phyloP scores from a whole-genome alignment of 345 rosid species.

The Schrenkiella parvula region DNA sequence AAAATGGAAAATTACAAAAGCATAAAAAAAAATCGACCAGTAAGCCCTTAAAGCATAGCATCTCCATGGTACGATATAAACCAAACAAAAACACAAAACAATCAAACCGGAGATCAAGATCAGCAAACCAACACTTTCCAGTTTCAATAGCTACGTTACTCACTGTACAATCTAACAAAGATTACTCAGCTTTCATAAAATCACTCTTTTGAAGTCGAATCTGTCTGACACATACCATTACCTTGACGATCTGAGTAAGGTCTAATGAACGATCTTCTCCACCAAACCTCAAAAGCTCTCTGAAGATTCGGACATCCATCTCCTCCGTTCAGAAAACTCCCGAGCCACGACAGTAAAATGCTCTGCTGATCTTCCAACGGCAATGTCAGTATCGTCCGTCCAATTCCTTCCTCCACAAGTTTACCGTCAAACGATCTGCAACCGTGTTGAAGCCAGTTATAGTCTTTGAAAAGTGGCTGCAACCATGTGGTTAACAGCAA shows the following conservation, averaged over 20 bases:
- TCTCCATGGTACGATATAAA: slow-evolving; percentile 19
- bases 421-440: slow-evolving; percentile 84
- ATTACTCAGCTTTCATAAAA: neutral
- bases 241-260: slow-evolving; percentile 48
- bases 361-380: slow-evolving; percentile 92
- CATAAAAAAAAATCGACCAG: neutral
- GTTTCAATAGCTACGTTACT: slow-evolving; percentile 10
- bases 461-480: slow-evolving; percentile 87
- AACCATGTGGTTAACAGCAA: slow-evolving; percentile 75
- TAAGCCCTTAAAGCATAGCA: neutral
- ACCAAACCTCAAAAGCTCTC: slow-evolving; percentile 97
- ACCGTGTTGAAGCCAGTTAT: slow-evolving; percentile 92
- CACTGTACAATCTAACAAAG: slow-evolving; percentile 30
- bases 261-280: slow-evolving; percentile 87
- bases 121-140: slow-evolving; percentile 25
- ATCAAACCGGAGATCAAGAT: slow-evolving; percentile 20
- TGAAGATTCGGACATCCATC: slow-evolving; percentile 97
- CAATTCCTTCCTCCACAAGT: slow-evolving; percentile 93
- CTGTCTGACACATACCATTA: slow-evolving; percentile 14
- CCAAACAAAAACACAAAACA: neutral
- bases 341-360: slow-evolving; percentile 76
- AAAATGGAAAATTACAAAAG: slow-evolving; percentile 11
- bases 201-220: slow-evolving; percentile 30
- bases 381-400: slow-evolving; percentile 83
- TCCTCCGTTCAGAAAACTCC: slow-evolving; percentile 75